Percentiles rank a stretch among this genome's conserved stretches.
Conservation (phyloP, 352 stramenopile species). For the Globisporangium viniferum region DNA sequence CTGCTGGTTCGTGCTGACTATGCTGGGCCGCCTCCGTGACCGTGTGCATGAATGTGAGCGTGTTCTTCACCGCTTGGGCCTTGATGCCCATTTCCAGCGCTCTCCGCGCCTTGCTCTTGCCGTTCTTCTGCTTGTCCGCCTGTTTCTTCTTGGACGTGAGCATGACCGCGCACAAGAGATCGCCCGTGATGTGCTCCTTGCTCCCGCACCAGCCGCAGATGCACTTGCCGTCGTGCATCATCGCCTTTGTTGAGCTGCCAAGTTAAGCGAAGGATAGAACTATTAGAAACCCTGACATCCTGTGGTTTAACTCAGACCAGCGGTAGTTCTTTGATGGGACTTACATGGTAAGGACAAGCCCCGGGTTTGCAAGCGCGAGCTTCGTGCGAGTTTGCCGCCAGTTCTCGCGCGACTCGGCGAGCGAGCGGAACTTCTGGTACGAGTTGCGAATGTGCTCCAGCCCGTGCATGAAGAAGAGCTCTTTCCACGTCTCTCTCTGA, state of each 20-base stretch:
- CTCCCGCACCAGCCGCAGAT: conserved; percentile 81
- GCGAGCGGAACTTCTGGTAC: conserved; percentile 49
- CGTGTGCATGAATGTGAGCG: conserved; percentile 36
- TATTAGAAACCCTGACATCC: neutral
- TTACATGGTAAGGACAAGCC: conserved; percentile 69
- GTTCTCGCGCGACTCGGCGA: conserved; percentile 65
- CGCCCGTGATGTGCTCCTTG: conserved; percentile 66
- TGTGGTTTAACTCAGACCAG: neutral
- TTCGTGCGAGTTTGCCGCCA: conserved; percentile 78
- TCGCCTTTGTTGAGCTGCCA: conserved; percentile 65
- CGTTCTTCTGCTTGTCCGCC: conserved; percentile 43
- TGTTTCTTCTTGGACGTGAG: conserved; percentile 57
- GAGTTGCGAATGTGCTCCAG: conserved; percentile 61
- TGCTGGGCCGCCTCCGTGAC: conserved; percentile 18
- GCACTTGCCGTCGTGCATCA: conserved; percentile 85
- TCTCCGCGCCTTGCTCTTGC: conserved; percentile 25
- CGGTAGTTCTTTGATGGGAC: neutral
- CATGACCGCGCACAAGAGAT: conserved; percentile 37
- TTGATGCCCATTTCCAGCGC: conserved; percentile 31
- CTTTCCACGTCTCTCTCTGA: conserved; percentile 63
- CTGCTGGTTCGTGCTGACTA: conserved; percentile 2
- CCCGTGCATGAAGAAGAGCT: conserved; percentile 74
- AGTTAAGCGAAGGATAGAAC: neutral
- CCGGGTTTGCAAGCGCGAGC: conserved; percentile 63
- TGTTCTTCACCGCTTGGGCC: conserved; percentile 45